Evolutionary conservation across 2,329 filamentous ascomycete species (phyloP).

Genomic region (Penicillium italicum): DNA sequence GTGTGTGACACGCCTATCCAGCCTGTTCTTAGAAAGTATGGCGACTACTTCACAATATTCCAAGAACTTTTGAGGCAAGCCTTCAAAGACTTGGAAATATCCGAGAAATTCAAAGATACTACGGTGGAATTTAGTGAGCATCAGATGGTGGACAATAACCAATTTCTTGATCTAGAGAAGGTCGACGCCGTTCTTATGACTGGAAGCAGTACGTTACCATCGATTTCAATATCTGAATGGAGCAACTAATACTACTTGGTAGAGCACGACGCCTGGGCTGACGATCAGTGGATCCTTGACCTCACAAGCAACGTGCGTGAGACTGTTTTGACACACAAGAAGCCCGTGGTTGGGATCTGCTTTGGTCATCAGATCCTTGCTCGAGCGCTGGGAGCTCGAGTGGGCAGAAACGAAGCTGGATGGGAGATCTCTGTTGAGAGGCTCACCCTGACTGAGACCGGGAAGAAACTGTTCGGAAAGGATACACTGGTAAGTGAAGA

Average conservation of each 20-base stretch:
- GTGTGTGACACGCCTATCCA: conserved; percentile 32
- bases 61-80: conserved; percentile 21
- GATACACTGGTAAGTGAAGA: conserved; percentile 24
- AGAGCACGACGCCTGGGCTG: conserved; percentile 43
- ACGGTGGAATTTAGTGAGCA: conserved; percentile 21
- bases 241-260: background rate
- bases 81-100: conserved; percentile 9
- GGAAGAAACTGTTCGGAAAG: conserved; percentile 40
- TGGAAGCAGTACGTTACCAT: conserved; percentile 29
- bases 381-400: conserved; percentile 39
- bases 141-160: conserved; percentile 23
- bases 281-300: conserved; percentile 46
- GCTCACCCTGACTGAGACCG: conserved; percentile 40
- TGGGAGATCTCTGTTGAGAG: conserved; percentile 49
- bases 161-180: conserved; percentile 23
- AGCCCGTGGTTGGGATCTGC: conserved; percentile 46
- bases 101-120: background rate
- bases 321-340: conserved; percentile 15
- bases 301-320: conserved; percentile 42
- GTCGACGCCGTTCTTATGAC: conserved; percentile 29
- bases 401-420: conserved; percentile 40
- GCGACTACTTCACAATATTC: conserved; percentile 24
- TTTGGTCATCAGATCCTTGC: conserved; percentile 52
- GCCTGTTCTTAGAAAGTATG: conserved; percentile 26
- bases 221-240: background rate